These are phyloP conservation scores for Colletotrichum euphorbiae DNA, from an alignment of 2,329 filamentous ascomycete species.

Conservation along the genomic window DNA sequence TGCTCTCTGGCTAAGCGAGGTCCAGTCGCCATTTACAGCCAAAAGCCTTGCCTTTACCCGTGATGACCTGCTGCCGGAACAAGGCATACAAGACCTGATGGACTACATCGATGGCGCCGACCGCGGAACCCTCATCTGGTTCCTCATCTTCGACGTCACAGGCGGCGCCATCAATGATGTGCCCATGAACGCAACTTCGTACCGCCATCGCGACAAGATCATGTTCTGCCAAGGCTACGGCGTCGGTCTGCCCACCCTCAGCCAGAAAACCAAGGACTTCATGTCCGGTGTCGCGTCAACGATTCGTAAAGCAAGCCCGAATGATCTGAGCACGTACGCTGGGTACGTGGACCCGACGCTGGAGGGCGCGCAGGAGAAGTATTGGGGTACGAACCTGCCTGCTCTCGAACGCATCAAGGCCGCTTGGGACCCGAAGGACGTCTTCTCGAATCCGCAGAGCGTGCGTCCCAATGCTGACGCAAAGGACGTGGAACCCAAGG, in stretches of 20 bases:
- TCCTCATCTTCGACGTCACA: constrained; percentile 71
- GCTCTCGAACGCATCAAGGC: constrained; percentile 62
- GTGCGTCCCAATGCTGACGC: constrained; percentile 49
- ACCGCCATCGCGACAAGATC: constrained; percentile 72
- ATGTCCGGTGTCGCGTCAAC: constrained; percentile 62
- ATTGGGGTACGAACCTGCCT: constrained; percentile 66
- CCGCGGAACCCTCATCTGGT: constrained; percentile 67
- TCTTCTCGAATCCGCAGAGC: constrained; percentile 71
- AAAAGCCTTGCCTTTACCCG: constrained; percentile 67
- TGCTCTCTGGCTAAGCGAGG: constrained; percentile 59
- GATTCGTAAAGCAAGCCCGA: constrained; percentile 52
- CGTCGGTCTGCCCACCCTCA: constrained; percentile 60
- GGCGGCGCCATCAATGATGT: constrained; percentile 71
- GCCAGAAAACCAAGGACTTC: constrained; percentile 60
- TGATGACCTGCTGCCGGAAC: constrained; percentile 59
- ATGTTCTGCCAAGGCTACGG: constrained; percentile 74
- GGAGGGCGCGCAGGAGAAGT: constrained; percentile 58
- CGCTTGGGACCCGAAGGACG: constrained; percentile 62
- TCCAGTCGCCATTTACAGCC: constrained; percentile 65
- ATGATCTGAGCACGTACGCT: constrained; percentile 65
- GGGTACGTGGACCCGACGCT: constrained; percentile 71
- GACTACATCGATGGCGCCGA: constrained; percentile 61
- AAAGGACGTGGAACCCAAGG: constrained; percentile 16
- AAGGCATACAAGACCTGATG: constrained; percentile 62
- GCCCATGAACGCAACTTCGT: constrained; percentile 67